phyloP scores from a whole-genome alignment of 2,329 filamentous ascomycete species.

The Magnaporthales sp. region DNA sequence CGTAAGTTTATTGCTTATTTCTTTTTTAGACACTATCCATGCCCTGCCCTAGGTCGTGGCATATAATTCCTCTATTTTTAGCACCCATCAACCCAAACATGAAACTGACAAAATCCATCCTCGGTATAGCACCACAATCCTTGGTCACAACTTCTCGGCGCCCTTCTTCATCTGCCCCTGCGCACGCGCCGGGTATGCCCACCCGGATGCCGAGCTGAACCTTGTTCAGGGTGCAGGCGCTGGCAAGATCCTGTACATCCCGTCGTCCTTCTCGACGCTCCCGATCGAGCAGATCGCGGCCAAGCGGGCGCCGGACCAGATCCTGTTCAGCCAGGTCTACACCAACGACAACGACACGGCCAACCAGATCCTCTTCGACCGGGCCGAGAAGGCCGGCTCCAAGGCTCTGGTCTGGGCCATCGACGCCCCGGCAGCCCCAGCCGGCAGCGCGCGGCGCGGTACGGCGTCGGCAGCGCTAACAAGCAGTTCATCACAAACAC shows the following conservation, averaged over 20 bases:
- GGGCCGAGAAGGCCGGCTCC: constrained; percentile 23
- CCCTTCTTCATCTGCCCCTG: constrained; percentile 48
- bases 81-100: not conserved
- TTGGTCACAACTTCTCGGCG: constrained; percentile 42
- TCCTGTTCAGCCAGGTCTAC: constrained; percentile 27
- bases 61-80: not conserved
- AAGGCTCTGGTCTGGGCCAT: constrained; percentile 29
- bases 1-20: constrained; percentile 13
- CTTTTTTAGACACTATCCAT: not conserved
- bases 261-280: constrained; percentile 22
- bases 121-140: constrained; percentile 30
- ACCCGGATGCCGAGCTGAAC: constrained; percentile 38
- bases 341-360: constrained; percentile 23
- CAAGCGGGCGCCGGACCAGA: constrained; percentile 21
- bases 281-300: constrained; percentile 28
- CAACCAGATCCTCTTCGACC: constrained; percentile 21
- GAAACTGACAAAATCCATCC: not conserved
- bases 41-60: not conserved
- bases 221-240: constrained; percentile 38
- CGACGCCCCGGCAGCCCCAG: constrained; percentile 29
- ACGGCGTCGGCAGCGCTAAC: constrained; percentile 25
- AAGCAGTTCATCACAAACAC: constrained; percentile 10
- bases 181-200: constrained; percentile 33
- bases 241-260: constrained; percentile 42
- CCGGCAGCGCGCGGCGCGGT: constrained; percentile 31